Conservation (phyloP, 2,329 filamentous ascomycete species). For the Pseudofabraea citricarpa region DNA sequence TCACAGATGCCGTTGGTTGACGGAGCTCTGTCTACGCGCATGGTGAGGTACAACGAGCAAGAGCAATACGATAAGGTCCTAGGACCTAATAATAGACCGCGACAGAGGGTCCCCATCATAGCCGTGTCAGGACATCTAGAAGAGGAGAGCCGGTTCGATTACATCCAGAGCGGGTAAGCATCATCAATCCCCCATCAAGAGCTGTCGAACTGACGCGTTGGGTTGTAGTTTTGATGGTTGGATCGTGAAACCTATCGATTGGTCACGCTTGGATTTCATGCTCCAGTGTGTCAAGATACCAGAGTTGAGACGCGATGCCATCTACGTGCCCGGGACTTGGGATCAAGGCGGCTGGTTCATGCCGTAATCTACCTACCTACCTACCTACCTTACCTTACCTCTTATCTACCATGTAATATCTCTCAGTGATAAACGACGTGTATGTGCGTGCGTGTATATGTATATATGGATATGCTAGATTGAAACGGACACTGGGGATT, state of each 20-base stretch:
- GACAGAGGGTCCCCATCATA: constrained; percentile 15
- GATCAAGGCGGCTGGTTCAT: constrained; percentile 1
- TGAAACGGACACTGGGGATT: too few species aligned
- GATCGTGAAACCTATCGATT: neutral
- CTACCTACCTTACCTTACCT: too few species aligned
- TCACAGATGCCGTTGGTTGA: constrained; percentile 20
- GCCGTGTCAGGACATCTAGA: constrained; percentile 17
- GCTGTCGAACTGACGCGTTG: neutral
- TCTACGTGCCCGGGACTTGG: neutral
- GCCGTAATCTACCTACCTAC: too few species aligned
- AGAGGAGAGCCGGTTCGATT: constrained; percentile 17
- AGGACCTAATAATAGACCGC: neutral
- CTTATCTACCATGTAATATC: too few species aligned
- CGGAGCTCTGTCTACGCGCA: constrained; percentile 14
- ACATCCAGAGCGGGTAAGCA: constrained; percentile 20
- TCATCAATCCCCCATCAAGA: neutral
- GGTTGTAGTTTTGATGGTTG: neutral
- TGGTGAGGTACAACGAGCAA: constrained; percentile 18
- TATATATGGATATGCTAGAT: too few species aligned
- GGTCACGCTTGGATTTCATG: neutral
- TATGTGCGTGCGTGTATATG: too few species aligned
- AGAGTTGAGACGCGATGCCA: neutral
- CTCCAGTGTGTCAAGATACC: constrained; percentile 1
- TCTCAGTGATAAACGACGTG: too few species aligned
- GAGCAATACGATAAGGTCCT: constrained; percentile 1